Evolutionary conservation across 164 flowering plant genomes (phyloP), one percentile per base, ranked within the genome.

Genomic region (Vitis labrusca): DNA sequence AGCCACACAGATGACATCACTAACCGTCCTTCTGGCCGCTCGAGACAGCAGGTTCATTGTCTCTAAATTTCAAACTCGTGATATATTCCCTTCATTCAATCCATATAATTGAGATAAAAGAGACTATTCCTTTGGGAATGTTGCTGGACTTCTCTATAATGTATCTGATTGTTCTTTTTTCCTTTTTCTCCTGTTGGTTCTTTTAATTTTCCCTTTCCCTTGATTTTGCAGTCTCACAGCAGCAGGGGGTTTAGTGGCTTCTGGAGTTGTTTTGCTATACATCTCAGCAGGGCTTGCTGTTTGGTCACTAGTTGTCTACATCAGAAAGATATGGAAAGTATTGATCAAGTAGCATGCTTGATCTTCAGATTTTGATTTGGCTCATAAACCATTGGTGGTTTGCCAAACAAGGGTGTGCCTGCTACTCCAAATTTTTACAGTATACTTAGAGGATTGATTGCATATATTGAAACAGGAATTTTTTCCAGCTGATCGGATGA

Each of bases 1-100:
- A 59, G 98, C 97, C 61, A 82, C 93, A 6, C 99, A 95, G 85
- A 95, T 95, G 99, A 86, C 69, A 44, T 91, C 99, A 61, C 80
- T 94, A 64, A 92, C 96, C 64, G 80, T 91, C 76, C 95, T 94
- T 62, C 79, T 92, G 58, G 94, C 90, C n/a, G 74, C 88, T 23
- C 80, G 97, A 79, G 98, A 90, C 67, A 81, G 83, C 89, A 91
- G 96, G 98, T 92, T 64, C 2, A 52, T 58, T 27, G 14, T 50
- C 59, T 27, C 10, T 59, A 15, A 53, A 55, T 30, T 53, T 50
- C 9, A 29, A 32, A 14, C 10, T 65, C 9, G 15, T 66, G 49
- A 30, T 12, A 12, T 52, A n/a, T 32, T 71, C 17, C 9, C 50
- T 3, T 12, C 44, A 37, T 37, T 37, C 44, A 37, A 5, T 37